Base-by-base conservation (phyloP, 225 moss, liverwort and hornwort genomes). In the Marchantia paleacea region DNA sequence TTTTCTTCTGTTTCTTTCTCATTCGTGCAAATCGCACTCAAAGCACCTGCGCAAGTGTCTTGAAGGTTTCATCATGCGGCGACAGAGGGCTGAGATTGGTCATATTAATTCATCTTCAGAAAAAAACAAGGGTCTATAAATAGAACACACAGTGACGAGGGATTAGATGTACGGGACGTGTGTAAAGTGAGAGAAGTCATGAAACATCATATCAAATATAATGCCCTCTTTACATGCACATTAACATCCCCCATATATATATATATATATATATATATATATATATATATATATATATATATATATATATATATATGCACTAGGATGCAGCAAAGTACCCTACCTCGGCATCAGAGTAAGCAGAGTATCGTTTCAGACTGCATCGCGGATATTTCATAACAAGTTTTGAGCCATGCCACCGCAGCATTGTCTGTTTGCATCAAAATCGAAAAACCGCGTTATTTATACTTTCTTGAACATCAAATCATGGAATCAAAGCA, bases 311-410 rank as follows among this genome's bases (percentile, higher is more conserved):
- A 5, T 2, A 39, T 39, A 39, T 39, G 39, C n/a, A 64, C 18
- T 39, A 24, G 51, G 18, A 52, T 65, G 65, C n/a, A 80, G 64
- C 79, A 67, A 48, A 73, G 48, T 72, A 68, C 64, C 70, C 73
- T 81, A 91, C 91, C 87, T 97, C 96, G 31, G 94, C 96, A 85
- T 97, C 96, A 82, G 94, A 93, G 77, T 97, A 97, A 22, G 94
- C 96, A 53, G 93, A 86, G 82, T 88, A 94, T 31, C 92, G 91
- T 85, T 84, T 91, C 85, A 97, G 76, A 80, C 96, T 97, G 68
- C 96, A 94, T 48, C 96, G 86, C 6, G 96, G 96, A 78, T 97
- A 94, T 83, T 97, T 94, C 29, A 93, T 82, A 10, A 97, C 94
- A 69, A 97, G 51, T 82, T 97, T 97, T 26, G 96, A 97, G 51